Evolutionary conservation across 2,329 filamentous ascomycete genomes (phyloP), one percentile per base, ranked within the genome.

Genomic region (Sclerotinia sclerotiorum): DNA sequence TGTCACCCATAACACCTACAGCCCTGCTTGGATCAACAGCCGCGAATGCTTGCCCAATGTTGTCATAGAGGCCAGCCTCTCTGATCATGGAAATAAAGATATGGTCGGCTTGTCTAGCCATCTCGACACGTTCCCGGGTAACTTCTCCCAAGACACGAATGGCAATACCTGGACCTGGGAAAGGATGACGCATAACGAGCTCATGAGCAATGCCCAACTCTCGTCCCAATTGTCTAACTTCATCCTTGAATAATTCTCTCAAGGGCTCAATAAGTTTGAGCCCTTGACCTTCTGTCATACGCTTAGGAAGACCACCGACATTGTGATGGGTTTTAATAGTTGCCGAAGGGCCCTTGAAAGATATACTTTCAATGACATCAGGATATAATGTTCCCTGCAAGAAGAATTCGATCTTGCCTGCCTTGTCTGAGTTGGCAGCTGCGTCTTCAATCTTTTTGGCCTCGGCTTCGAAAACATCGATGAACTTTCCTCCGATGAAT

Each of bases 381-480:
- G 89, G 90, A 79, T 93, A 94, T 32, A 95, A 83, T 11, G 77
- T 78, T 68, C 93, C 93, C 80, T 97, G 94, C 13, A 97, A 84
- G 76, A 97, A 91, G 85, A 87, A 97, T 74, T 92, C 87, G 51
- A 97, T 90, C 75, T 90, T 88, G 46, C 91, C 92, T n/a, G 88
- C 88, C 66, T 84, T 83, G 1, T 84, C 79, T 0, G 89, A 89
- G 76, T 89, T 83, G 71, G 88, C 86, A 0, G 91, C 91, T 39
- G 84, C 87, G 67, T 86, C 86, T 71, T 93, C 91, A 60, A 96
- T 94, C 73, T 87, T 84, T 75, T 85, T 85, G 35, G 91, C 93
- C 78, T 93, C 89, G 69, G 88, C 83, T 79, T 97, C 90, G 79
- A 97, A 97, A 39, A 97, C 81, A 74, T 93, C 90, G 72, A 93